These are phyloP conservation scores for Malus hybrid DNA, from an alignment of 331 rosid genomes.

Conservation along the genomic window DNA sequence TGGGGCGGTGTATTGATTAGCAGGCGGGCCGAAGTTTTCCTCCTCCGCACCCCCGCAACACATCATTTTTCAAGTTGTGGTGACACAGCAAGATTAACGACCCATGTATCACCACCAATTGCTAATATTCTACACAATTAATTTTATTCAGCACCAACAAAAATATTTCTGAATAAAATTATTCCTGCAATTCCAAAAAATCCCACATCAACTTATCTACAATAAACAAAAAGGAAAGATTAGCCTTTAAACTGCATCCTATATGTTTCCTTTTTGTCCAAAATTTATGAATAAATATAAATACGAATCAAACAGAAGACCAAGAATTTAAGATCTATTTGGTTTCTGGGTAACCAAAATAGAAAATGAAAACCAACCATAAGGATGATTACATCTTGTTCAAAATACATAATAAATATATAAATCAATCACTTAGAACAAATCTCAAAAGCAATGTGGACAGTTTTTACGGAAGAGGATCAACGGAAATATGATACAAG, in stretches of 20 bases:
- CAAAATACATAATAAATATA: no score
- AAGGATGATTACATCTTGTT: no score
- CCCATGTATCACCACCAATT: constrained; percentile 26
- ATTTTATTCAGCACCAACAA: not conserved
- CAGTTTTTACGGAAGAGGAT: no score
- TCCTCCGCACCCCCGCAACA: constrained; percentile 95
- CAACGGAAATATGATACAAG: no score
- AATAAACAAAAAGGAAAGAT: not conserved
- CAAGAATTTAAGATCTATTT: no score
- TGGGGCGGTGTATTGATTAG: constrained; percentile 60
- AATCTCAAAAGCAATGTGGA: no score
- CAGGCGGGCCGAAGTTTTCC: constrained; percentile 69
- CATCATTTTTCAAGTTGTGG: constrained; percentile 51
- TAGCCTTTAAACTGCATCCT: not conserved
- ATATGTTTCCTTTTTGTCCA: no score
- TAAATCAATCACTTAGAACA: no score
- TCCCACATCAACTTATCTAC: not conserved
- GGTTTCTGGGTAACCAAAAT: no score
- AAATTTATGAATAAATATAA: no score
- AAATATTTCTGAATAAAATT: not conserved
- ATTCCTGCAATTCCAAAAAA: constrained; percentile 5
- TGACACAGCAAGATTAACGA: constrained; percentile 24
- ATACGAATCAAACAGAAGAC: no score
- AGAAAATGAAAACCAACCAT: no score
- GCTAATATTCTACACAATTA: not conserved